Base-by-base conservation (phyloP, 176 grass and related monocot genomes). In the Aegilops sharonensis region DNA sequence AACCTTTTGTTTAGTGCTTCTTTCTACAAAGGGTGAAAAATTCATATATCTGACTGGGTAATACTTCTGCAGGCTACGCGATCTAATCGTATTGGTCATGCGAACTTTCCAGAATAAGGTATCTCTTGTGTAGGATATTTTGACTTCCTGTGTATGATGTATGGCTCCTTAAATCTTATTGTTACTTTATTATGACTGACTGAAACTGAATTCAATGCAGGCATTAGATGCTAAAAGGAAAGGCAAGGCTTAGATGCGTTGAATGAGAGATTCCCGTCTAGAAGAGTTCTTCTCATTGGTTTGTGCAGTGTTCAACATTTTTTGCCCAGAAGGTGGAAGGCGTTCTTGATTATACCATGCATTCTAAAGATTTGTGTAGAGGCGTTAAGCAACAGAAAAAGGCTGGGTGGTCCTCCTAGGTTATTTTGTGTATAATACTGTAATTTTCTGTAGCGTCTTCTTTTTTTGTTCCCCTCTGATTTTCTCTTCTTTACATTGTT, bases 21-120 rank as follows among this genome's bases (percentile, higher is more conserved):
- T 75, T 81, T 90, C 24, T 14, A 23, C 11, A 63, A 65, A 78
- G 3, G 61, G 69, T 79, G 71, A 61, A 85, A 37, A 18, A 62
- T 36, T 47, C 11, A 45, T 52, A 79, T 67, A 52, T 83, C 72
- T 88, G 85, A 78, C 78, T 61, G 25, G 78, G 39, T 68, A 63
- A 5, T 79, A 32, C 32, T 67, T 77, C 10, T 89, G 78, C 83
- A 98, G 96, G 81, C 89, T 89, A 52, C 93, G 93, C 8, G 96
- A 98, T 84, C 67, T 98, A 57, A 95, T 98, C n/a, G 96, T 98
- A 83, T 61, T 95, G 57, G 91, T 94, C 48, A 86, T 95, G 85
- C 95, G 93, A 95, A 85, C 81, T 86, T 98, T 98, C 64, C 93
- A 92, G 90, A 84, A 68, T 43, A 98, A 92, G 96, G 96, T 98